Percentiles rank a stretch among this genome's conserved stretches.
phyloP scores from a whole-genome alignment of 106 monocot genomes.

The Phalaenopsis aphrodite region DNA sequence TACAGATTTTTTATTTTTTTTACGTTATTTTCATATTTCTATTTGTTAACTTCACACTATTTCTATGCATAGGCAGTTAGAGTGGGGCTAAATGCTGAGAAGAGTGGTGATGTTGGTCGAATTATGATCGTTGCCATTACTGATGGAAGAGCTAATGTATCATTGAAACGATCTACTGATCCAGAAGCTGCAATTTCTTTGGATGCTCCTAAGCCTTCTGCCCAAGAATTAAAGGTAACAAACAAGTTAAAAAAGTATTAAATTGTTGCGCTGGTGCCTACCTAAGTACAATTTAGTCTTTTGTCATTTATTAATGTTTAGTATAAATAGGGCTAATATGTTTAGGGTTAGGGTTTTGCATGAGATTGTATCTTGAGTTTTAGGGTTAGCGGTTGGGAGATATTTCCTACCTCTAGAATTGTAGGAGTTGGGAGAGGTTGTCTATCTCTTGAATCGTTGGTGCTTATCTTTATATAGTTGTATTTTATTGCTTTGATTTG shows the following conservation, averaged over 20 bases:
- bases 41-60: background rate
- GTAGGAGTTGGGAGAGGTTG: too few species aligned
- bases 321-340: too few species aligned
- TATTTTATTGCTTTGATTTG: too few species aligned
- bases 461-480: too few species aligned
- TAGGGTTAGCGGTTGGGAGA: too few species aligned
- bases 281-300: too few species aligned
- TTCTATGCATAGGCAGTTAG: slow-evolving; percentile 72
- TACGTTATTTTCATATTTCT: slow-evolving; percentile 6
- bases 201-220: slow-evolving; percentile 74
- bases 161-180: slow-evolving; percentile 84
- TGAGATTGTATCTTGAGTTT: too few species aligned
- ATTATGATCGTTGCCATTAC: slow-evolving; percentile 98
- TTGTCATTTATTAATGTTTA: too few species aligned
- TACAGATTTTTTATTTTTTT: background rate
- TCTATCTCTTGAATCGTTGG: too few species aligned
- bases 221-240: slow-evolving; percentile 90
- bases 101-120: slow-evolving; percentile 98
- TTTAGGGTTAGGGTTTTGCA: too few species aligned
- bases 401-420: too few species aligned
- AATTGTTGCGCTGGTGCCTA: background rate
- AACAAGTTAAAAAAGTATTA: background rate
- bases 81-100: slow-evolving; percentile 99
- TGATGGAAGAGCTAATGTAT: slow-evolving; percentile 97
- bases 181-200: slow-evolving; percentile 70